Percentiles rank a stretch among this genome's conserved stretches.
Conservation (phyloP, 169 alveolate species). For the Plasmodium coatneyi region DNA sequence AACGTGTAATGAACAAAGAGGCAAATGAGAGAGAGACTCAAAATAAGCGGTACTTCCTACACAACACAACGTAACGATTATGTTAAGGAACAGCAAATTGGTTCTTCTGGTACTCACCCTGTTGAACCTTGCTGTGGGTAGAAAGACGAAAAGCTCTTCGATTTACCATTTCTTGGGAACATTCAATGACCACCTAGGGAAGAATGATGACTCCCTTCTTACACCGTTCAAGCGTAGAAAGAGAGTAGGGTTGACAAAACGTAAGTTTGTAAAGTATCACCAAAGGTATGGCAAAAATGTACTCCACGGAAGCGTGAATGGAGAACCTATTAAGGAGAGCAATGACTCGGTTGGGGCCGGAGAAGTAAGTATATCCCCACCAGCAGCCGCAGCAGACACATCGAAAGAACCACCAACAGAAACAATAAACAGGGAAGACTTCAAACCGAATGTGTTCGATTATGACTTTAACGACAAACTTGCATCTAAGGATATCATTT, state of each 20-base stretch:
- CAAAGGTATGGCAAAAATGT: background rate
- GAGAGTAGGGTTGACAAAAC: background rate
- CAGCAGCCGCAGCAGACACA: background rate
- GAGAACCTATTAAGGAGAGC: background rate
- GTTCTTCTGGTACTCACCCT: slow-evolving; percentile 14
- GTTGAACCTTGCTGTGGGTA: slow-evolving; percentile 24
- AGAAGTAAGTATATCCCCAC: background rate
- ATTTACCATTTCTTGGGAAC: slow-evolving; percentile 25
- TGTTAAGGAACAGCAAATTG: slow-evolving; percentile 12
- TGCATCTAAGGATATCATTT: slow-evolving; percentile 34
- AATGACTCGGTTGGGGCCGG: background rate
- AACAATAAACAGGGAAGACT: background rate
- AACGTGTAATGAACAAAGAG: background rate
- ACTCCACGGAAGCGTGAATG: background rate
- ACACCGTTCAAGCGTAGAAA: background rate
- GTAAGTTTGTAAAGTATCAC: background rate
- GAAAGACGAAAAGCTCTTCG: slow-evolving; percentile 6
- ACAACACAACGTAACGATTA: slow-evolving; percentile 13
- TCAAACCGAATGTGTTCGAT: background rate
- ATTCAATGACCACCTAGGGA: background rate
- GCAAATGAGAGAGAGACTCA: background rate
- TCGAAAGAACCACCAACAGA: background rate
- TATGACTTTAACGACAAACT: slow-evolving; percentile 15
- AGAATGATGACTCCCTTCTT: background rate
- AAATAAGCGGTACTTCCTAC: background rate